Evolutionary conservation across 148 eudicot genomes (phyloP), one percentile per base, ranked within the genome.

Genomic region (Vaccinium vitisidaea): DNA sequence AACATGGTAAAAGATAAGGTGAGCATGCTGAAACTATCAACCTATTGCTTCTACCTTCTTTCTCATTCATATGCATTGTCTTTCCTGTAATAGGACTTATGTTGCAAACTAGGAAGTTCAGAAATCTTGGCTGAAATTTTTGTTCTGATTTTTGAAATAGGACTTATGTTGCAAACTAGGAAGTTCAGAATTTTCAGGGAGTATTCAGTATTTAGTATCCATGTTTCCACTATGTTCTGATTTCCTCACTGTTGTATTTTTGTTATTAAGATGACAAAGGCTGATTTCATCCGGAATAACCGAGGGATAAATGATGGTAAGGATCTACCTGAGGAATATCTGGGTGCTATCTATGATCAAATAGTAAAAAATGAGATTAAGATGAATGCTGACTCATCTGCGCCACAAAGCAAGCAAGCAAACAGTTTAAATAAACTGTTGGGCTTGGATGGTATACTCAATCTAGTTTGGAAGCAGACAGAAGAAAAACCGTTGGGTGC

Each of bases 1-100:
- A 91, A 15, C 85, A 97, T 94, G 99, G 99, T 97, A 55, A 97
- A 97, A 81, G 98, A 97, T 83, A 97, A 97, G 99, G 99, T 94
- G 84, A 86, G 93, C 82, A 85, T 85, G 48, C 58, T 84, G 43
- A 32, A 48, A 30, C 58, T 39, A 15, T 74, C 16, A 3, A 8
- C 52, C 13, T 36, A 15, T 21, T 7, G 53, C 12, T 80, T 79
- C 73, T 19, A 75, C 25, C 11, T 70, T 8, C n/a, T 55, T 56
- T 56, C 30, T 73, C 76, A 77, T 59, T 77, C 61, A 61, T 16
- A 63, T 58, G 46, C 39, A 18, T 73, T 27, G 43, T 77, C 46
- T 80, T 36, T 79, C 46, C n/a, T 36, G 27, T 80, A 58, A 61
- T 55, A 36, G 75, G 39, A n/a, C 32, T 21, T 30, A 75, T 36